Percentiles rank a stretch among this genome's conserved stretches.
Conservation (phyloP, 495 filamentous ascomycete genomes). For the Aspergillus asperescens region DNA sequence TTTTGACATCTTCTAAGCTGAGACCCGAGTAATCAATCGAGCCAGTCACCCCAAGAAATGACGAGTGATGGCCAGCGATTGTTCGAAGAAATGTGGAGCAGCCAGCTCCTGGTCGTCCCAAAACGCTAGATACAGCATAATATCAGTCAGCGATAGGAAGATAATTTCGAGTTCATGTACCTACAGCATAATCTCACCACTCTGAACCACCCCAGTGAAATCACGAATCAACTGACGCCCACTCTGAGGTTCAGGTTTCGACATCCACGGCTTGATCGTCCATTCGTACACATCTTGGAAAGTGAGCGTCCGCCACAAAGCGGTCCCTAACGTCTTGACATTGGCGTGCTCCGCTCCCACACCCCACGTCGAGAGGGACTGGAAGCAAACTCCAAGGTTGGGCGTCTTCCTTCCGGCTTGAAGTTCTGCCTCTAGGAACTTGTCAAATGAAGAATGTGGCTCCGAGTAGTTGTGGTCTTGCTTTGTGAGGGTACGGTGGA, state of each 20-base stretch:
- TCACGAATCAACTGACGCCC: slow-evolving; percentile 41
- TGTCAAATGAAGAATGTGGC: slow-evolving; percentile 36
- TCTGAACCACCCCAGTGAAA: slow-evolving; percentile 63
- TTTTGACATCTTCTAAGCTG: slow-evolving; percentile 50
- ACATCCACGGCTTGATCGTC: slow-evolving; percentile 34
- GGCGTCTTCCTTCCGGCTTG: slow-evolving; percentile 30
- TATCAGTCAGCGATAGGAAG: neutral
- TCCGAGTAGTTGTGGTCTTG: slow-evolving; percentile 28
- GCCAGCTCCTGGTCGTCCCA: slow-evolving; percentile 78
- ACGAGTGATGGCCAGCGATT: slow-evolving; percentile 72
- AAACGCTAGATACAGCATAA: slow-evolving; percentile 47
- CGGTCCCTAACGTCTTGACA: slow-evolving; percentile 32
- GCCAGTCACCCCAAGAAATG: slow-evolving; percentile 71
- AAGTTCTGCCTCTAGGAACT: slow-evolving; percentile 33
- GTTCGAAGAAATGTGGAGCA: slow-evolving; percentile 86
- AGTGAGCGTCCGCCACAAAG: slow-evolving; percentile 35
- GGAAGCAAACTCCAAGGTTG: slow-evolving; percentile 34
- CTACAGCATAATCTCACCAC: slow-evolving; percentile 68
- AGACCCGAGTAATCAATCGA: slow-evolving; percentile 77
- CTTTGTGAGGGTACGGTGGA: slow-evolving; percentile 31
- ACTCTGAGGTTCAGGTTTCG: slow-evolving; percentile 25
- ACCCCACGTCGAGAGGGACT: slow-evolving; percentile 37
- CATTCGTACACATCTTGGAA: slow-evolving; percentile 37
- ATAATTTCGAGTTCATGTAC: slow-evolving; percentile 6
- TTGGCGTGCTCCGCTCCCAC: slow-evolving; percentile 27